Evolutionary conservation across 176 grass and related monocot genomes (phyloP).

Genomic region (Elaeis guineensis): DNA sequence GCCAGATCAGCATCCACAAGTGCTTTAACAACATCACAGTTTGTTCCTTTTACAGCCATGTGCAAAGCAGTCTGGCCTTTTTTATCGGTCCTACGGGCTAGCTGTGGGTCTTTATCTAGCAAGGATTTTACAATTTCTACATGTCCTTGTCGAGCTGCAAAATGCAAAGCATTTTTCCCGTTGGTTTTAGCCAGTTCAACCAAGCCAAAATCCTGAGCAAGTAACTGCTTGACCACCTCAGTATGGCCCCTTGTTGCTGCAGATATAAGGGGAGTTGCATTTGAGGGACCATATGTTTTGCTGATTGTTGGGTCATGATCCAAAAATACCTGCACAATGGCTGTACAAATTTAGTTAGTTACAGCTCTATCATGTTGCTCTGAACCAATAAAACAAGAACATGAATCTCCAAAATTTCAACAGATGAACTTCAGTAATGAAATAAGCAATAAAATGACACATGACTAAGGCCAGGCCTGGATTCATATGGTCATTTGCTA

Average conservation of each 20-base stretch:
- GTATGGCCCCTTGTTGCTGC: slow-evolving; percentile 75
- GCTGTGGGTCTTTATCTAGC: slow-evolving; percentile 82
- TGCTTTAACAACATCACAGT: slow-evolving; percentile 70
- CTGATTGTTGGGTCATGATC: slow-evolving; percentile 34
- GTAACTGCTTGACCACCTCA: slow-evolving; percentile 54
- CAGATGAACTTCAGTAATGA: no score
- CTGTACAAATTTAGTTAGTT: slow-evolving; percentile 29
- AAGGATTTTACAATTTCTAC: slow-evolving; percentile 55
- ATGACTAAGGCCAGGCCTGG: no score
- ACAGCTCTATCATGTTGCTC: not conserved
- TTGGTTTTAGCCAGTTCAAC: slow-evolving; percentile 73
- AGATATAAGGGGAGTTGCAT: slow-evolving; percentile 66
- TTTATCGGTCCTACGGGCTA: slow-evolving; percentile 76
- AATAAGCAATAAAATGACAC: no score
- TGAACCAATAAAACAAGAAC: no score
- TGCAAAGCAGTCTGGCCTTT: slow-evolving; percentile 94
- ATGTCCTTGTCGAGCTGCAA: slow-evolving; percentile 83
- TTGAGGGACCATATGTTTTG: slow-evolving; percentile 83
- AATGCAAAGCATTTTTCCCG: slow-evolving; percentile 89
- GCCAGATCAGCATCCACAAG: slow-evolving; percentile 87
- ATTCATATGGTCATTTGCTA: no score
- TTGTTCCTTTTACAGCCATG: slow-evolving; percentile 97
- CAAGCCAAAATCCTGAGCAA: slow-evolving; percentile 65
- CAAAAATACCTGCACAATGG: slow-evolving; percentile 66
- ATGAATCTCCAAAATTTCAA: no score